These are phyloP conservation scores for Boletus sp. DNA, from an alignment of 768 basidiomycete genomes.

Conservation along the genomic window DNA sequence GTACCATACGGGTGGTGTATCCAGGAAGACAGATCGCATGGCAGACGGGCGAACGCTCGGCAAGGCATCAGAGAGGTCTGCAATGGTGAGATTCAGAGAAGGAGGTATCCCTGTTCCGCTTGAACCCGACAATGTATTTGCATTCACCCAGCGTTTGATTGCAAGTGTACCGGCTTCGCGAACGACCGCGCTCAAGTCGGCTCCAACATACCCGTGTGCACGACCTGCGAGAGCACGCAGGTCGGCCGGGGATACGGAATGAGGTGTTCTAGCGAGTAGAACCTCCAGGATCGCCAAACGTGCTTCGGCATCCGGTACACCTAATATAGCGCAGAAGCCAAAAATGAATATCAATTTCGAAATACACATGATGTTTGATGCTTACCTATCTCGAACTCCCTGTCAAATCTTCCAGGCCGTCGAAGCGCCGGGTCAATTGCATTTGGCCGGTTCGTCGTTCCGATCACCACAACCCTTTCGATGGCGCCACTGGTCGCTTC, in stretches of 20 bases:
- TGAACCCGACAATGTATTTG: slow-evolving; percentile 6
- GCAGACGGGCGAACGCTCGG: slow-evolving; percentile 87
- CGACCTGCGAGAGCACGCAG: slow-evolving; percentile 67
- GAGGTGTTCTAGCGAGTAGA: slow-evolving; percentile 76
- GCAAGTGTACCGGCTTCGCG: slow-evolving; percentile 90
- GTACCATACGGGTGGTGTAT: slow-evolving; percentile 79
- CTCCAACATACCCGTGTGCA: slow-evolving; percentile 96
- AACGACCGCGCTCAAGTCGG: slow-evolving; percentile 89
- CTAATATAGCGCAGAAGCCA: slow-evolving; percentile 38
- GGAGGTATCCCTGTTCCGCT: slow-evolving; percentile 5
- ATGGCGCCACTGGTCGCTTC: slow-evolving; percentile 35
- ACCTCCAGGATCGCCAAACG: slow-evolving; percentile 87
- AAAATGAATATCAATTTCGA: not conserved
- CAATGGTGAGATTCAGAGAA: slow-evolving; percentile 45
- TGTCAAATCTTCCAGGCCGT: slow-evolving; percentile 87
- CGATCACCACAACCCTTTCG: slow-evolving; percentile 86
- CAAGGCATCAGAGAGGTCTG: slow-evolving; percentile 71
- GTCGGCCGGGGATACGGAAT: slow-evolving; percentile 58
- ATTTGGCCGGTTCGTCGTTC: slow-evolving; percentile 93
- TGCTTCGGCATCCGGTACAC: slow-evolving; percentile 85
- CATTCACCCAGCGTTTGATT: slow-evolving; percentile 77
- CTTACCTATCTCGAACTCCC: slow-evolving; percentile 92
- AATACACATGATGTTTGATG: not conserved
- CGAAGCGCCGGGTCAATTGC: slow-evolving; percentile 92
- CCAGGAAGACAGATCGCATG: slow-evolving; percentile 90